Conservation (phyloP, 2,329 filamentous ascomycete species). For the Aquanectria penicillioides region DNA sequence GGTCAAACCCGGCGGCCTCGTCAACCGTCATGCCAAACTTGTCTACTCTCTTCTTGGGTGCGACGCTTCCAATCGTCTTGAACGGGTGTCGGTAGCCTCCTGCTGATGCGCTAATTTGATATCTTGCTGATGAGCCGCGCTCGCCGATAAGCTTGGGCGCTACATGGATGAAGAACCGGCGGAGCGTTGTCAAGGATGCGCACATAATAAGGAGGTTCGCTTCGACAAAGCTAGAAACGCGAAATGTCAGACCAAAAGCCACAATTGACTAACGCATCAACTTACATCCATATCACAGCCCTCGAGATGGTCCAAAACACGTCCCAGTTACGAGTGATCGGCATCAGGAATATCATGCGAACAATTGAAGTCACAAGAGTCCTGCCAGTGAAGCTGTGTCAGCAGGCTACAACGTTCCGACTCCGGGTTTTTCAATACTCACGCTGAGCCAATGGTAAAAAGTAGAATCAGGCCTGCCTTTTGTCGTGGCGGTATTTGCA, state of each 20-base stretch:
- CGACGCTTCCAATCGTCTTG: constrained; percentile 27
- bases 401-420: neutral
- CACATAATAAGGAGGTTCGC: constrained; percentile 50
- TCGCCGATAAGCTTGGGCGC: constrained; percentile 39
- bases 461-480: constrained; percentile 56
- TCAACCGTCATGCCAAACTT: constrained; percentile 22
- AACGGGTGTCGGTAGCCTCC: constrained; percentile 32
- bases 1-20: constrained; percentile 30
- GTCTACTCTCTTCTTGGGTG: constrained; percentile 7
- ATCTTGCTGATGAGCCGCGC: constrained; percentile 22
- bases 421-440: constrained; percentile 12
- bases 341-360: constrained; percentile 44
- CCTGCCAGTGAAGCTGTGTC: constrained; percentile 30
- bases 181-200: constrained; percentile 49
- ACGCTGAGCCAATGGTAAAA: constrained; percentile 56
- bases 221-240: constrained; percentile 44
- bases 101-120: constrained; percentile 9
- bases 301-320: constrained; percentile 45
- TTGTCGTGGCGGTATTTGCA: constrained; percentile 57
- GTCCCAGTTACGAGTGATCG: constrained; percentile 40
- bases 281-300: constrained; percentile 45
- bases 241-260: constrained; percentile 13
- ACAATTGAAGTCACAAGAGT: constrained; percentile 50
- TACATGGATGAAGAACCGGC: constrained; percentile 47
- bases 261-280: neutral